Percentiles rank a stretch among this genome's conserved stretches.
Conservation (phyloP, 2,329 filamentous ascomycete genomes). For the Trichocomaceae sp. region DNA sequence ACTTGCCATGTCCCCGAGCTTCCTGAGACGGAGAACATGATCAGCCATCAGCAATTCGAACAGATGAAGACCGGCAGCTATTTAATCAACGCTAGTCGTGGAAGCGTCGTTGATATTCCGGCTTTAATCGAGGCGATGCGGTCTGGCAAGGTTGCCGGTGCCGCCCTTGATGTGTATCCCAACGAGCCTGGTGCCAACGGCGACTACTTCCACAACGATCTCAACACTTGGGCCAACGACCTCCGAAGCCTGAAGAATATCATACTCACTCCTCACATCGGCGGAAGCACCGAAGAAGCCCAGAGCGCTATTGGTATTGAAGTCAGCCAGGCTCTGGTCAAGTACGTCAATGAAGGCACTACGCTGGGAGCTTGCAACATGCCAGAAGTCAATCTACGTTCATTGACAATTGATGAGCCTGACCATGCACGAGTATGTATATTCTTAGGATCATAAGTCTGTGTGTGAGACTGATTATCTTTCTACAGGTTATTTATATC, state of each 20-base stretch:
- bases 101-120: slow-evolving; percentile 88
- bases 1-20: slow-evolving; percentile 92
- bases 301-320: slow-evolving; percentile 94
- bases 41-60: slow-evolving; percentile 68
- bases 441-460: not conserved
- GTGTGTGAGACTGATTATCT: slow-evolving; percentile 14
- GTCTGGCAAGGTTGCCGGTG: slow-evolving; percentile 79
- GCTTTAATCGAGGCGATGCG: slow-evolving; percentile 84
- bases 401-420: slow-evolving; percentile 81
- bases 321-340: slow-evolving; percentile 77
- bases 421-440: slow-evolving; percentile 69
- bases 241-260: slow-evolving; percentile 81
- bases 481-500: slow-evolving; percentile 72
- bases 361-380: slow-evolving; percentile 92
- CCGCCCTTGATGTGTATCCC: slow-evolving; percentile 94
- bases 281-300: slow-evolving; percentile 94
- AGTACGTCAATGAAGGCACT: slow-evolving; percentile 92
- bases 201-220: slow-evolving; percentile 78
- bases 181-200: slow-evolving; percentile 91
- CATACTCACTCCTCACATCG: slow-evolving; percentile 93
- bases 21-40: slow-evolving; percentile 87
- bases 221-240: slow-evolving; percentile 82
- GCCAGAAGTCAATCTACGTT: slow-evolving; percentile 87
- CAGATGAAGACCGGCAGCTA: slow-evolving; percentile 92
- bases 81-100: slow-evolving; percentile 91